Percentiles rank a stretch among this genome's conserved stretches.
Evolutionary conservation across 192 early-diverging fungal genomes (phyloP).

Genomic region (Backusella morwellensis): DNA sequence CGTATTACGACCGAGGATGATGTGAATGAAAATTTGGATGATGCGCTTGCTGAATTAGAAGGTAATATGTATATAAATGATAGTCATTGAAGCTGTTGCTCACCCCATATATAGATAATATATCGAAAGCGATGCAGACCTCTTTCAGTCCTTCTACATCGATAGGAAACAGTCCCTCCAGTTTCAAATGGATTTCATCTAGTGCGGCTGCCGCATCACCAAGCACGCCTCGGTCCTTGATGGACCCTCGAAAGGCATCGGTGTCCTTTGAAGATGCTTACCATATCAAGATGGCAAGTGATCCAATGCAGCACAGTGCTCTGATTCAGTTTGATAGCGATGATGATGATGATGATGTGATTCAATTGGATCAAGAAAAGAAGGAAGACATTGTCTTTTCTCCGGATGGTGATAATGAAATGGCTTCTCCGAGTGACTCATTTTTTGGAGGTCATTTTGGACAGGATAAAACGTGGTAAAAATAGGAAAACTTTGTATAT

Average conservation of each 20-base stretch:
- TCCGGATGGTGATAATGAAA: constrained; percentile 58
- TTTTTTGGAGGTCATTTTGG: constrained; percentile 10
- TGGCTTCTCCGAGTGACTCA: constrained; percentile 38
- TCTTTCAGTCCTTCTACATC: constrained; percentile 19
- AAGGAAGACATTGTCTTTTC: constrained; percentile 37
- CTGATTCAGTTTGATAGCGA: constrained; percentile 31
- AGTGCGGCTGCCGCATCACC: constrained; percentile 15
- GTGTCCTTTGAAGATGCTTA: constrained; percentile 61
- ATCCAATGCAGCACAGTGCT: constrained; percentile 22
- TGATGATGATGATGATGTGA: constrained; percentile 10
- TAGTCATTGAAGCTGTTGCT: not conserved
- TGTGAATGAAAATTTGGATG: constrained; percentile 24
- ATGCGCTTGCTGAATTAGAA: constrained; percentile 35
- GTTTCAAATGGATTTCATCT: constrained; percentile 26
- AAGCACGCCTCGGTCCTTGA: not conserved
- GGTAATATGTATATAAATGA: constrained; percentile 7
- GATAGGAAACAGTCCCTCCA: constrained; percentile 12
- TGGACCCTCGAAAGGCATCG: constrained; percentile 19
- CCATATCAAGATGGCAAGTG: constrained; percentile 42
- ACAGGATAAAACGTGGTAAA: constrained; percentile 1
- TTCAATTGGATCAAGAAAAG: not conserved
- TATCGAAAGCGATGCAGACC: constrained; percentile 40
- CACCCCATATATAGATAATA: constrained; percentile 20
- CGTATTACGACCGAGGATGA: constrained; percentile 9
- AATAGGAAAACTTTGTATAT: not conserved